Base-by-base conservation (phyloP, 768 basidiomycete species). In the Fomitopsis pulvina region DNA sequence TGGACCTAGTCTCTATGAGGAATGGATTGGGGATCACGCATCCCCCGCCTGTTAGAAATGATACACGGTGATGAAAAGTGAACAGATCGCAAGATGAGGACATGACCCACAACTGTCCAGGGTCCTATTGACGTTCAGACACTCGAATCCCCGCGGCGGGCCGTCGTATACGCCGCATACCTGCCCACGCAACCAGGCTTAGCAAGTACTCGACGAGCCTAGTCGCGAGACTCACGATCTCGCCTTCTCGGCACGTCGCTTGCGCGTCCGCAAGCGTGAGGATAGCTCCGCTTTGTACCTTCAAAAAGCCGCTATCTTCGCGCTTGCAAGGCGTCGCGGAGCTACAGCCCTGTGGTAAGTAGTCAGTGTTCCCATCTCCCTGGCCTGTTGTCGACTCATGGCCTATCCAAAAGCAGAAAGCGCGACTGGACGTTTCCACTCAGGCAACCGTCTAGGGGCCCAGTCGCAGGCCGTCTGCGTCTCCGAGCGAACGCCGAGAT, bases 21-120 rank as follows among this genome's bases (percentile, higher is more conserved):
- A 46, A 46, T 22, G 45, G 45, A 22, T 34, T 46, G 10, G 25
- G 45, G 6, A 46, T n/a, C 45, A 22, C 37, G 45, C 45, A 46
- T 25, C 45, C 45, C 9, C 45, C 45, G 28, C 45, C 45, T 46
- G 45, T 22, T 9, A 3, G 10, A 32, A 21, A 7, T 14, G 14
- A 30, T n/a, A 34, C 28, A 46, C 10, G 3, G 3, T 27, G 25
- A 7, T n/a, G 10, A 45, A 4, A 18, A 9, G 22, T 16, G 27
- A 8, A 5, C n/a, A 45, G 24, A 45, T 4, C 11, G 10, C 8
- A 8, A 21, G 9, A 41, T 8, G 39, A 10, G 20, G 21, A 34
- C 4, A 18, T 14, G 29, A 34, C 45, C 9, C 37, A 46, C 45
- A 46, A 21, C 45, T 46, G 20, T 46, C 45, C 3, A 46, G 45